These are phyloP conservation scores for Flammula alnicola DNA, from an alignment of 1,284 basidiomycete species.

Conservation along the genomic window DNA sequence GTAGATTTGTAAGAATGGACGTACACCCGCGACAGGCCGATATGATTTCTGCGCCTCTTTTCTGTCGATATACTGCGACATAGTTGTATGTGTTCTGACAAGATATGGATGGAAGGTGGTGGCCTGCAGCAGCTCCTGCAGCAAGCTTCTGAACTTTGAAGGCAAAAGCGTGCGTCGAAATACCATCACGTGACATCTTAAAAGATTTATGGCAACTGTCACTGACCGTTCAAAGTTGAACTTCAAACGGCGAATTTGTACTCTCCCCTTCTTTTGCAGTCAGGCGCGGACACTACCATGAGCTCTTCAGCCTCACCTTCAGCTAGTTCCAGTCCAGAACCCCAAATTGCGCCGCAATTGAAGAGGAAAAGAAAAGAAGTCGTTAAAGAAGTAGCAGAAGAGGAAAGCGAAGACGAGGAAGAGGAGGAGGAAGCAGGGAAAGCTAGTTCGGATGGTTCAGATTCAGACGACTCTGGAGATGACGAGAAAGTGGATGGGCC, in stretches of 20 bases:
- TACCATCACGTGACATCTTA: slow-evolving; percentile 6
- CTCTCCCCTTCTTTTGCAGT: background rate
- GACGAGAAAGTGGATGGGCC: slow-evolving; percentile 14
- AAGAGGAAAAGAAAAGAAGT: slow-evolving; percentile 18
- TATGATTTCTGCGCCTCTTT: slow-evolving; percentile 43
- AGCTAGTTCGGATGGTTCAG: background rate
- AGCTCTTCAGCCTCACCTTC: slow-evolving; percentile 35
- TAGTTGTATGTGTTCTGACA: background rate
- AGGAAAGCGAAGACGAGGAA: slow-evolving; percentile 19
- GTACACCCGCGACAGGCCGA: slow-evolving; percentile 45
- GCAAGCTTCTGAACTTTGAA: background rate
- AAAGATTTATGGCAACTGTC: too few species aligned
- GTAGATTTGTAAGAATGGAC: slow-evolving; percentile 14
- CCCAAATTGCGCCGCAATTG: slow-evolving; percentile 16
- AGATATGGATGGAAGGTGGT: background rate
- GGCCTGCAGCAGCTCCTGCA: background rate
- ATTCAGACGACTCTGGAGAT: slow-evolving; percentile 21
- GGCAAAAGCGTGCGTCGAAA: background rate
- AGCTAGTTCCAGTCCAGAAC: slow-evolving; percentile 28
- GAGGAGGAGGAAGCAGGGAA: slow-evolving; percentile 15
- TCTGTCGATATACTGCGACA: slow-evolving; percentile 44
- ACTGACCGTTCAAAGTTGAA: too few species aligned
- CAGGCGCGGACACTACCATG: background rate
- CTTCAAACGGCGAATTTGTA: too few species aligned
- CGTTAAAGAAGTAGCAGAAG: background rate